phyloP scores from a whole-genome alignment of 768 basidiomycete species.

The Russula vinacea region DNA sequence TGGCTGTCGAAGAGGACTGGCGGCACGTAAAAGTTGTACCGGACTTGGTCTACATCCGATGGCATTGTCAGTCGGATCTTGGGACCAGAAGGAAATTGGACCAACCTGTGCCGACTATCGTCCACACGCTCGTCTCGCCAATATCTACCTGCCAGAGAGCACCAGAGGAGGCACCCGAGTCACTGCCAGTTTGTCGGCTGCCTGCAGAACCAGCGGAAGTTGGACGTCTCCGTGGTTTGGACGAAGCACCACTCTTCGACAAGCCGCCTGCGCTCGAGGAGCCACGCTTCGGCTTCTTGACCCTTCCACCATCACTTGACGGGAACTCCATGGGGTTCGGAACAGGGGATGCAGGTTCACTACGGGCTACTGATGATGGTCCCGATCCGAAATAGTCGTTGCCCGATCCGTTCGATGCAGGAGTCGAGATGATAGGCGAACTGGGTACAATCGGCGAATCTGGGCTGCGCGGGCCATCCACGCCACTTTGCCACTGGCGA shows the following conservation, averaged over 20 bases:
- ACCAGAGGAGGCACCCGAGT: slow-evolving; percentile 68
- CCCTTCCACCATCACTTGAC: slow-evolving; percentile 80
- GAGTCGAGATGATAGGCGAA: slow-evolving; percentile 67
- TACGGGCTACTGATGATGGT: slow-evolving; percentile 42
- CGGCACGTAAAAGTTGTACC: slow-evolving; percentile 92
- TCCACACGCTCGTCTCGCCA: slow-evolving; percentile 93
- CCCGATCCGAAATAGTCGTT: slow-evolving; percentile 64
- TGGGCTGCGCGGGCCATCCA: slow-evolving; percentile 44
- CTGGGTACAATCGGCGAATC: slow-evolving; percentile 50
- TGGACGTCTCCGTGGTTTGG: slow-evolving; percentile 63
- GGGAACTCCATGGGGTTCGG: slow-evolving; percentile 60
- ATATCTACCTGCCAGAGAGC: slow-evolving; percentile 88
- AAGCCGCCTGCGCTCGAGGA: slow-evolving; percentile 68
- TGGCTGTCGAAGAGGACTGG: slow-evolving; percentile 80
- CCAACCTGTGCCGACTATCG: slow-evolving; percentile 86
- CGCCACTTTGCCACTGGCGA: slow-evolving; percentile 57
- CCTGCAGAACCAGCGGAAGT: slow-evolving; percentile 56
- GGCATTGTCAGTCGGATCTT: slow-evolving; percentile 11
- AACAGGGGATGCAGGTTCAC: slow-evolving; percentile 62
- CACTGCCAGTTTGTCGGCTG: slow-evolving; percentile 61
- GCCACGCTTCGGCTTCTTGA: slow-evolving; percentile 74
- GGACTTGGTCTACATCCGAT: slow-evolving; percentile 65
- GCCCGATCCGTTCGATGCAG: slow-evolving; percentile 48
- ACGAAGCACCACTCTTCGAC: slow-evolving; percentile 50
- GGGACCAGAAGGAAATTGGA: slow-evolving; percentile 29